A percentile compares a stretch with the other conserved stretches of the same genome.
Conservation (phyloP, 2,329 filamentous ascomycete species). For the Sphaerostilbella broomeana region DNA sequence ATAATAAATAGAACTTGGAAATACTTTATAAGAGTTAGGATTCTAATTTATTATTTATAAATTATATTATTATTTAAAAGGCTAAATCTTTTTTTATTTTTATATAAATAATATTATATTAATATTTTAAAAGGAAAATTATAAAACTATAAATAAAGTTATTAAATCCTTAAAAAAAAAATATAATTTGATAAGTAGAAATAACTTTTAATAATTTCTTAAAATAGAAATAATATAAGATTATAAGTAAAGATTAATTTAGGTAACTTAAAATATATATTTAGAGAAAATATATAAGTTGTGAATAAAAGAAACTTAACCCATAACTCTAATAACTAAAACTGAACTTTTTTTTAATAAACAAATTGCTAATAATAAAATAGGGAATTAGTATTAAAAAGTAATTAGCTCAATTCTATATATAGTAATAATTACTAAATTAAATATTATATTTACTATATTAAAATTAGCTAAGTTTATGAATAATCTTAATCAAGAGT, state of each 20-base stretch:
- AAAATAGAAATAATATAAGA: conserved; percentile 2
- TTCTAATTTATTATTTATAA: conserved; percentile 1
- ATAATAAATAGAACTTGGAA: no score
- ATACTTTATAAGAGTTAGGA: no score
- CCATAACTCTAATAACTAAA: neutral
- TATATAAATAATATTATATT: conserved; percentile 2
- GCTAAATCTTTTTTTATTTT: neutral
- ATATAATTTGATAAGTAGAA: neutral
- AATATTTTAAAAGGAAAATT: neutral
- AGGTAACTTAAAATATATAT: conserved; percentile 10
- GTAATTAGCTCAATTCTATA: neutral
- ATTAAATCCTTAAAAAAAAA: neutral
- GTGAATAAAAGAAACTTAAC: neutral
- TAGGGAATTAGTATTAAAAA: neutral
- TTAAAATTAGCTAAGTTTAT: neutral
- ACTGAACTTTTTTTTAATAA: neutral
- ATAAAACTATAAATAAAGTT: neutral
- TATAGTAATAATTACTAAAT: neutral
- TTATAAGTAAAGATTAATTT: conserved; percentile 1
- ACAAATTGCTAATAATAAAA: neutral
- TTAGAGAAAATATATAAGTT: conserved; percentile 6
- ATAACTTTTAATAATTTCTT: neutral
- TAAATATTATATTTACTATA: neutral
- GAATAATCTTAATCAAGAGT: no score
- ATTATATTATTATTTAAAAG: conserved; percentile 2